phyloP scores from a whole-genome alignment of 2,329 filamentous ascomycete species.

The Plenodomus tracheiphilus region DNA sequence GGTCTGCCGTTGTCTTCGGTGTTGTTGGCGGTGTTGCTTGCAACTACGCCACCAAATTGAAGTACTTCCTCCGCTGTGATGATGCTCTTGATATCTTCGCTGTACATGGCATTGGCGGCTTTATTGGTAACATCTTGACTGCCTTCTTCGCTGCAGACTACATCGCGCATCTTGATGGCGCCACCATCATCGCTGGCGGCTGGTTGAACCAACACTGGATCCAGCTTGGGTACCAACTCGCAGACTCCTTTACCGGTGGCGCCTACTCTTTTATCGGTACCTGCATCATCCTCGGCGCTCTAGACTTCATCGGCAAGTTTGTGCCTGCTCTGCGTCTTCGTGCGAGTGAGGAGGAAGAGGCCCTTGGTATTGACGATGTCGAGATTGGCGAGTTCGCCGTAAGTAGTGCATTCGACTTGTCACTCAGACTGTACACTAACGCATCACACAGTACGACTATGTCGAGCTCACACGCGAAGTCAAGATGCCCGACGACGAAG shows the following conservation, averaged over 20 bases:
- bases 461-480: slow-evolving; percentile 76
- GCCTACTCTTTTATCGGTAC: slow-evolving; percentile 79
- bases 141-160: slow-evolving; percentile 82
- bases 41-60: slow-evolving; percentile 91
- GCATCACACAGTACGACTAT: slow-evolving; percentile 70
- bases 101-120: slow-evolving; percentile 62
- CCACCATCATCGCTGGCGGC: slow-evolving; percentile 68
- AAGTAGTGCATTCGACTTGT: slow-evolving; percentile 34
- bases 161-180: slow-evolving; percentile 79
- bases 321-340: slow-evolving; percentile 76
- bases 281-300: slow-evolving; percentile 67
- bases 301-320: slow-evolving; percentile 72
- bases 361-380: slow-evolving; percentile 82
- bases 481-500: slow-evolving; percentile 38
- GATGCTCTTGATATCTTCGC: slow-evolving; percentile 80
- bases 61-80: slow-evolving; percentile 79
- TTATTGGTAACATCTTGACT: slow-evolving; percentile 62
- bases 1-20: slow-evolving; percentile 81
- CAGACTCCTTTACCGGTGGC: slow-evolving; percentile 76
- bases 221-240: slow-evolving; percentile 81
- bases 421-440: slow-evolving; percentile 9
- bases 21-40: slow-evolving; percentile 74
- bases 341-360: slow-evolving; percentile 75
- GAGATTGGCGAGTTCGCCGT: slow-evolving; percentile 92
- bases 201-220: slow-evolving; percentile 85